Evolutionary conservation across 441 rosid genomes (phyloP).

Genomic region (Populus hybrid): DNA sequence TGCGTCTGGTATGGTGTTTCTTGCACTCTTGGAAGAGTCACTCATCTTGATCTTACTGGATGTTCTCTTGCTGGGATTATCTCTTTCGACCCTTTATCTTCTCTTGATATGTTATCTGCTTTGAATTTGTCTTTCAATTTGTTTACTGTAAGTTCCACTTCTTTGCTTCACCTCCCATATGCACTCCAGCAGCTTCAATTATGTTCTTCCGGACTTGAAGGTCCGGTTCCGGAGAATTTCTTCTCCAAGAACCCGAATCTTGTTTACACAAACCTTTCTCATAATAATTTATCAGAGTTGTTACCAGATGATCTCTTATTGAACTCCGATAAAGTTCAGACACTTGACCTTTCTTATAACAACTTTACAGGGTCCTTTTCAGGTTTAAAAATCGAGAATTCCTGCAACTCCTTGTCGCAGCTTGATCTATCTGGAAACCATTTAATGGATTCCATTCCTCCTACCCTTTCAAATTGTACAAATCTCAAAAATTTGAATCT

Average conservation of each 20-base stretch:
- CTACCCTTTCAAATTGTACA: constrained; percentile 69
- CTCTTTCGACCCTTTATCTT: constrained; percentile 52
- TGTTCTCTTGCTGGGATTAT: constrained; percentile 48
- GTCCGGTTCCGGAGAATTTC: constrained; percentile 54
- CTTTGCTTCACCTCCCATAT: constrained; percentile 71
- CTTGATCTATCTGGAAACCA: constrained; percentile 72
- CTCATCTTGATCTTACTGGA: constrained; percentile 67
- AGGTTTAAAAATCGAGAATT: constrained; percentile 43
- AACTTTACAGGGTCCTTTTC: constrained; percentile 83
- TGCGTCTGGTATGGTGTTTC: constrained; percentile 77
- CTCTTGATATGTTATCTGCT: constrained; percentile 57
- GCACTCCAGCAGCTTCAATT: constrained; percentile 64
- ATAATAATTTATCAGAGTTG: constrained; percentile 63
- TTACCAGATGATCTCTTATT: constrained; percentile 55
- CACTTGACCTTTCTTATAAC: constrained; percentile 78
- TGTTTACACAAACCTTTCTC: constrained; percentile 48
- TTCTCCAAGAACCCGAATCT: constrained; percentile 59
- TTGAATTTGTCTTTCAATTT: constrained; percentile 59
- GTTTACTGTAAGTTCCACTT: constrained; percentile 56
- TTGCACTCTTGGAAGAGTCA: constrained; percentile 63
- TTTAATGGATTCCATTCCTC: constrained; percentile 53
- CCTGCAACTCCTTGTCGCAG: constrained; percentile 56
- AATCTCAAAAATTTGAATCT: constrained; percentile 61
- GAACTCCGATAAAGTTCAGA: constrained; percentile 55
- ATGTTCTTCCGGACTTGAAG: constrained; percentile 61